A percentile compares a stretch with the other conserved stretches of the same genome.
These are phyloP conservation scores for Pseudisothecium myosuroides DNA, from an alignment of 225 moss, liverwort and hornwort genomes.

Conservation along the genomic window DNA sequence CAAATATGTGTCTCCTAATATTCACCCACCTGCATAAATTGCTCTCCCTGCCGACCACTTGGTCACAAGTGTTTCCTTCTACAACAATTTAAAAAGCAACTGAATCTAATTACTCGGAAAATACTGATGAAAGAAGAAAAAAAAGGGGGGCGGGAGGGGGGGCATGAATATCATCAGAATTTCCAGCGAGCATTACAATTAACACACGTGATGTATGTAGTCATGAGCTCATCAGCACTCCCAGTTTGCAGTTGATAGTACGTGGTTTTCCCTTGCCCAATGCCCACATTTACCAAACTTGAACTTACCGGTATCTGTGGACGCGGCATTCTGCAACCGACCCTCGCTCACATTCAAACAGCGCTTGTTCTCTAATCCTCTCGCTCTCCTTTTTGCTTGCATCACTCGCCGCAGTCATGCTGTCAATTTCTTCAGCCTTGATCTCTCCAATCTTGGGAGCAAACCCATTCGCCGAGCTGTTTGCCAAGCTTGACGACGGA, in stretches of 20 bases:
- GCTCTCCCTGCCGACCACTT: background rate
- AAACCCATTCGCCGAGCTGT: slow-evolving; percentile 20
- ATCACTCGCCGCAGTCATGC: slow-evolving; percentile 82
- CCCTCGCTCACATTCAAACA: slow-evolving; percentile 91
- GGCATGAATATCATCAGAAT: slow-evolving; percentile 31
- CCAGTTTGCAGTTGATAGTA: slow-evolving; percentile 94
- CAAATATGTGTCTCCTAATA: slow-evolving; percentile 1
- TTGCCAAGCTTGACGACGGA: slow-evolving; percentile 24
- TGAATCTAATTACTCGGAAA: background rate
- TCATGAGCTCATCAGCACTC: slow-evolving; percentile 99
- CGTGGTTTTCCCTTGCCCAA: slow-evolving; percentile 73
- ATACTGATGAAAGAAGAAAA: background rate
- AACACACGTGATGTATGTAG: slow-evolving; percentile 80
- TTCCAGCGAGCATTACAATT: slow-evolving; percentile 92
- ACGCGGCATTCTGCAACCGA: slow-evolving; percentile 53
- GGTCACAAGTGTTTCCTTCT: background rate
- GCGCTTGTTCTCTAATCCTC: slow-evolving; percentile 51
- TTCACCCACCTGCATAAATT: slow-evolving; percentile 4
- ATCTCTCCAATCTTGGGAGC: slow-evolving; percentile 54
- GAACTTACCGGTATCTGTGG: slow-evolving; percentile 96
- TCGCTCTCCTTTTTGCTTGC: slow-evolving; percentile 67
- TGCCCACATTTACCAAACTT: slow-evolving; percentile 78
- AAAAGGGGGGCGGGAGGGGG: too few species aligned
- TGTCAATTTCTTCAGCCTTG: slow-evolving; percentile 44
- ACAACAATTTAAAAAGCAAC: background rate